A percentile compares a stretch with the other conserved stretches of the same genome.
These are phyloP conservation scores for Platismatia glauca DNA, from an alignment of 495 filamentous ascomycete genomes.

Conservation along the genomic window DNA sequence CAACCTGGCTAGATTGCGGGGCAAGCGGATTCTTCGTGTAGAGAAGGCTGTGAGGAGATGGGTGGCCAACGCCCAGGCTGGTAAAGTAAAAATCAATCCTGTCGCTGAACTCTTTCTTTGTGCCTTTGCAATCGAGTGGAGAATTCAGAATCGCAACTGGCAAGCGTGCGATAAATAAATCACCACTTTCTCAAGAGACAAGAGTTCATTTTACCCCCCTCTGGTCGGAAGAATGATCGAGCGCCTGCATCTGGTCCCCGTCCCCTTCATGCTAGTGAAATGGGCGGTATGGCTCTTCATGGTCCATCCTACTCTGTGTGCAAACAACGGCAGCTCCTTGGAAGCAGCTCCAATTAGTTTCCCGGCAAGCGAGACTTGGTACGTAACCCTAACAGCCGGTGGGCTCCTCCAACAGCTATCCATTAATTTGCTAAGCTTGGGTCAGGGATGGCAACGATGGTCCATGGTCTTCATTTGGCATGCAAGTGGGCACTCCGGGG, in stretches of 20 bases:
- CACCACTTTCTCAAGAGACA: not conserved
- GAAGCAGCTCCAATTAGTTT: not conserved
- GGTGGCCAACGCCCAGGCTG: not conserved
- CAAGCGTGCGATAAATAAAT: not conserved
- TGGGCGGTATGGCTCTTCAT: not conserved
- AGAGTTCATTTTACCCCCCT: not conserved
- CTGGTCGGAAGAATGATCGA: not conserved
- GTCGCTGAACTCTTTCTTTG: not conserved
- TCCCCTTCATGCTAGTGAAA: not conserved
- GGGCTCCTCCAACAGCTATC: not conserved
- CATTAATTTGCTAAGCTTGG: not conserved
- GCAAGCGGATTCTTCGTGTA: no score
- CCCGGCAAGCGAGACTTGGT: not conserved
- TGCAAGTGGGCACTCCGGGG: conserved; percentile 31
- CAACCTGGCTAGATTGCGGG: no score
- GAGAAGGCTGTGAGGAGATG: no score
- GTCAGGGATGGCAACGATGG: conserved; percentile 29
- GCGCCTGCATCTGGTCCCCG: not conserved
- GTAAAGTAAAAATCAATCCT: not conserved
- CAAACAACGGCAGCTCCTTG: not conserved
- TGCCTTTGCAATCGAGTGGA: not conserved
- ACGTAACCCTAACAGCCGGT: not conserved
- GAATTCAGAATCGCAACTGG: not conserved
- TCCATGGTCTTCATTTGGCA: conserved; percentile 33
- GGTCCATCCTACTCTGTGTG: not conserved